phyloP scores from a whole-genome alignment of 352 stramenopile genomes.

The Phytophthora kernoviae region DNA sequence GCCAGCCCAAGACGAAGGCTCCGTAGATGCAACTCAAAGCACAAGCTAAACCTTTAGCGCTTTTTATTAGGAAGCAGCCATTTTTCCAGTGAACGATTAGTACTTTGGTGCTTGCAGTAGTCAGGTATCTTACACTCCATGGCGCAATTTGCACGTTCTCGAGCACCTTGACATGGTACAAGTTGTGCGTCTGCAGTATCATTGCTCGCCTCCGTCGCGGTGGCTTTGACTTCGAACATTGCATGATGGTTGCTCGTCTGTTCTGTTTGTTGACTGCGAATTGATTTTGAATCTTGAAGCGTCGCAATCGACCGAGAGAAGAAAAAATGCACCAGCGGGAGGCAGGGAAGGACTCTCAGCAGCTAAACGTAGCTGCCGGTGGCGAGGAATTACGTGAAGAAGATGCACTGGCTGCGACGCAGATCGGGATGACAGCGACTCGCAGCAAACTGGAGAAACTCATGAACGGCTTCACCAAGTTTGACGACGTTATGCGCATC shows the following conservation, averaged over 20 bases:
- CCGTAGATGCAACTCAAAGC: constrained; percentile 1
- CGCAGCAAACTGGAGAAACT: constrained; percentile 86
- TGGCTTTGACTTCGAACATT: too few species aligned
- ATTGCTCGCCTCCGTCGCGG: too few species aligned
- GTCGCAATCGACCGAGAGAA: constrained; percentile 30
- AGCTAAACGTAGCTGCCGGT: not conserved
- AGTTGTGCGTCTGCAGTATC: too few species aligned
- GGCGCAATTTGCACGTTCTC: too few species aligned
- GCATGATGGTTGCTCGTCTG: not conserved
- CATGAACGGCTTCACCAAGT: constrained; percentile 85
- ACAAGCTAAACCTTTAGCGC: not conserved
- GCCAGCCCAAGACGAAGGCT: constrained; percentile 27
- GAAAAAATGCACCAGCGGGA: constrained; percentile 25
- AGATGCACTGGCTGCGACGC: constrained; percentile 19
- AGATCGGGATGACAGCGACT: constrained; percentile 72
- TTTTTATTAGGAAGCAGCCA: not conserved
- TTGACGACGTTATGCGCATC: constrained; percentile 88
- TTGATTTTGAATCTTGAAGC: constrained; percentile 19
- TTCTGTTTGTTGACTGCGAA: not conserved
- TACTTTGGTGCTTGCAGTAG: not conserved
- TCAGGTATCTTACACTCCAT: too few species aligned
- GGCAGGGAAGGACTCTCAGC: not conserved
- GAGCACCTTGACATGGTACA: too few species aligned
- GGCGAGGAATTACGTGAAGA: constrained; percentile 14
- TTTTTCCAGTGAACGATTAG: not conserved